Percentiles rank a stretch among this genome's conserved stretches.
Conservation (phyloP, 306 rosid genomes). For the Casuarina cunninghamiana region DNA sequence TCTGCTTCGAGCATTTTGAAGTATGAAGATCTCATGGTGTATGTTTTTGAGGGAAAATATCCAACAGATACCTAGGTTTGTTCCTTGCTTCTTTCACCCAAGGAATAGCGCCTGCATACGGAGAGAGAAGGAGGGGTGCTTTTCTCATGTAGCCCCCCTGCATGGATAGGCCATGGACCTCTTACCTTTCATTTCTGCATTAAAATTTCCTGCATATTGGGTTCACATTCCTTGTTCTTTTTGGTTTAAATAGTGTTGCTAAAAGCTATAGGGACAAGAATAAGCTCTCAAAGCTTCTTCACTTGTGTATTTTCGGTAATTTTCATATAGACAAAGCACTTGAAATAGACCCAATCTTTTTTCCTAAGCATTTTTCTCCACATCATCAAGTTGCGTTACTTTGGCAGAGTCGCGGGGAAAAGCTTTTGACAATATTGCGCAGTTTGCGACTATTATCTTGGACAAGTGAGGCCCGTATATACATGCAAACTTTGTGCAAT, state of each 20-base stretch:
- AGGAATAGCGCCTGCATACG: neutral
- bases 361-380: neutral
- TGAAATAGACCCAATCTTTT: neutral
- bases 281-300: neutral
- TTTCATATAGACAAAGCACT: neutral
- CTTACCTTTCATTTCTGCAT: slow-evolving; percentile 10
- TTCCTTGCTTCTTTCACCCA: slow-evolving; percentile 4
- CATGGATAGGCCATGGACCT: neutral
- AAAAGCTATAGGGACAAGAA: neutral
- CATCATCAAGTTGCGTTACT: too few species aligned
- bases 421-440: too few species aligned
- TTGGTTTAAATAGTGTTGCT: neutral
- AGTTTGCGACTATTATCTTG: too few species aligned
- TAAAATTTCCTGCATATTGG: neutral
- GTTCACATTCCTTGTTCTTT: neutral
- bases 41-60: neutral
- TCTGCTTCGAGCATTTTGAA: neutral
- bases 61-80: neutral
- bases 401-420: too few species aligned
- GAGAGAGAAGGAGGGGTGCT: neutral
- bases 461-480: too few species aligned
- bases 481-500: too few species aligned
- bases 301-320: neutral
- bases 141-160: slow-evolving; percentile 5
- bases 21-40: neutral